Base-by-base conservation (phyloP, 352 stramenopile genomes). In the Aphanomyces stellatus region DNA sequence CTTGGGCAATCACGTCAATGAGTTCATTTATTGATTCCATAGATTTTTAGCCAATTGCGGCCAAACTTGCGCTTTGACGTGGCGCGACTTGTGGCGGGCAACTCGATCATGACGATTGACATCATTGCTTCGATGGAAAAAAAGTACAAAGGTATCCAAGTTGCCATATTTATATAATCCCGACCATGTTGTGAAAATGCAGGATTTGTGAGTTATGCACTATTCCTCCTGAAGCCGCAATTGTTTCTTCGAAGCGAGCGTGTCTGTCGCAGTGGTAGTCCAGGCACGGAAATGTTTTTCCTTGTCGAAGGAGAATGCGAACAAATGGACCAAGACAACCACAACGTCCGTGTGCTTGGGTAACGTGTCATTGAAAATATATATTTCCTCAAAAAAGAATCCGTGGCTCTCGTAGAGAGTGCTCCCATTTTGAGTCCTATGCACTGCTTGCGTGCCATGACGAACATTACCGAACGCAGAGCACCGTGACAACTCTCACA, bases 41-140 rank as follows among this genome's bases (percentile, higher is more conserved):
- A 93, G 85, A 75, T 93, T n/a, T 93, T 93, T 40, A 80, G 88
- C 64, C 85, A 88, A 40, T 80, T 93, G 74, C 78, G 76, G 41
- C 85, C 85, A n/a, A 93, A 75, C 69, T 64, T 93, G 19, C 85
- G 85, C 57, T 93, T 91, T 62, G 85, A 93, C 60, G 72, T 88
- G 34, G 85, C 82, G 11, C 82, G 85, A 0, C 63, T 93, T 19
- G 85, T 93, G 11, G 82, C 85, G 0, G 79, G 79, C 11, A 84
- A 93, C 51, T 88, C 76, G 34, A 74, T 93, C 28, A 90, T 93
- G 53, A 74, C 81, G n/a, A 93, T 93, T 65, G 78, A 80, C 22
- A 72, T 93, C 49, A 89, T 93, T 49, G 91, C 82, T 0, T 79
- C 89, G 11, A 93, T 93, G 82, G 85, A 93, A 37, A 84, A 91